Conservation (phyloP, 176 grass and related monocot genomes). For the Rhynchospora pubera region DNA sequence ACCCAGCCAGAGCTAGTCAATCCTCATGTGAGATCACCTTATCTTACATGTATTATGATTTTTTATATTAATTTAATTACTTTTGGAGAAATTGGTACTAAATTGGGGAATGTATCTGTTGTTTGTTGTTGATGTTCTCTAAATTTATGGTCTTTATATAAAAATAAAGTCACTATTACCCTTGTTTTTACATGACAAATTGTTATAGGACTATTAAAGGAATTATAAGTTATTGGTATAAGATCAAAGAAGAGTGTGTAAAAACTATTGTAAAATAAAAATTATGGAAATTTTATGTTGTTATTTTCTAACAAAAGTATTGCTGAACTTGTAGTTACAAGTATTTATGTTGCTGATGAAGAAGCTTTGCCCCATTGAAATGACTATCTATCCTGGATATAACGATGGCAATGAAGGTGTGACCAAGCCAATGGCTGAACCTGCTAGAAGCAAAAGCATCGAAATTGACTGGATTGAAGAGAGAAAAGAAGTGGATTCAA, state of each 20-base stretch:
- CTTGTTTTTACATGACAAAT: not conserved
- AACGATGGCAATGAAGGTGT: too few species aligned
- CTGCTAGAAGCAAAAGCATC: not conserved
- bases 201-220: not conserved
- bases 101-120: not conserved
- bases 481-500: not conserved
- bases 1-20: not conserved
- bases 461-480: not conserved
- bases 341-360: not conserved
- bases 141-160: not conserved
- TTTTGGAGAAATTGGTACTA: not conserved
- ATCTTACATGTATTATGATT: not conserved
- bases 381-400: not conserved
- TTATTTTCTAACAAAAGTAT: not conserved
- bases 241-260: not conserved
- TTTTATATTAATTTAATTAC: not conserved
- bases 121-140: not conserved
- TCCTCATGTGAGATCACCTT: not conserved
- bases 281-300: not conserved
- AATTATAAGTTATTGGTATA: not conserved
- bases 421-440: not conserved
- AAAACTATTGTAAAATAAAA: not conserved
- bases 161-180: not conserved
- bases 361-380: not conserved
- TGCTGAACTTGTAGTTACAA: not conserved